Conservation (phyloP, 495 filamentous ascomycete genomes). For the Bathelium albidoporum region DNA sequence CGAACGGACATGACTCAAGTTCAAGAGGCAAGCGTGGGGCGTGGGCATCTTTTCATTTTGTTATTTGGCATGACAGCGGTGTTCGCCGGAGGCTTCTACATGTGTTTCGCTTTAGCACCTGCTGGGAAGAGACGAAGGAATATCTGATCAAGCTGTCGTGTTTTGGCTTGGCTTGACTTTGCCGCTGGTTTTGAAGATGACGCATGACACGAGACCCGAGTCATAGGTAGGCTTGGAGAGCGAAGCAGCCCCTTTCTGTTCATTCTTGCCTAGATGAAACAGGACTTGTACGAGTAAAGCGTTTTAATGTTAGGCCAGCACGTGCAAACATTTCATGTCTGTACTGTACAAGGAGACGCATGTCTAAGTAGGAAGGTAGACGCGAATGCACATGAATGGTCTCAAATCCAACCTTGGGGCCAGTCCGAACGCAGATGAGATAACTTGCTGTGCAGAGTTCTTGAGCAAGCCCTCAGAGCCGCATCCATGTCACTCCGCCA, state of each 20-base stretch:
- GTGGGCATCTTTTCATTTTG: not conserved
- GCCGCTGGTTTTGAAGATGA: not conserved
- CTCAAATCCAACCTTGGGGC: not conserved
- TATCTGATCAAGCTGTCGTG: not conserved
- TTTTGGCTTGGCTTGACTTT: not conserved
- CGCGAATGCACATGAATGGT: not conserved
- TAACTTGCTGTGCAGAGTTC: too few species aligned
- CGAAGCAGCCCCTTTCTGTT: not conserved
- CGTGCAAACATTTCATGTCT: not conserved
- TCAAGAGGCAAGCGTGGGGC: not conserved
- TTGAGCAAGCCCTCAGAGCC: not conserved
- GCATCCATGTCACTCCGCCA: not conserved
- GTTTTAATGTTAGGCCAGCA: not conserved
- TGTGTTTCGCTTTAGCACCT: not conserved
- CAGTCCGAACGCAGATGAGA: not conserved
- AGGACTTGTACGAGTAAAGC: not conserved
- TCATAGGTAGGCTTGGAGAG: not conserved
- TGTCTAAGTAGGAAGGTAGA: not conserved
- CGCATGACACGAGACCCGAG: not conserved
- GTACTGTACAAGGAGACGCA: not conserved
- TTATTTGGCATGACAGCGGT: not conserved
- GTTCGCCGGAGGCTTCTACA: not conserved
- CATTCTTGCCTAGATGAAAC: not conserved
- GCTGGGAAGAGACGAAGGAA: not conserved
- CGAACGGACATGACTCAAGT: not conserved